Base-by-base conservation (phyloP, 1,284 basidiomycete species). In the Austropuccinia psidii region DNA sequence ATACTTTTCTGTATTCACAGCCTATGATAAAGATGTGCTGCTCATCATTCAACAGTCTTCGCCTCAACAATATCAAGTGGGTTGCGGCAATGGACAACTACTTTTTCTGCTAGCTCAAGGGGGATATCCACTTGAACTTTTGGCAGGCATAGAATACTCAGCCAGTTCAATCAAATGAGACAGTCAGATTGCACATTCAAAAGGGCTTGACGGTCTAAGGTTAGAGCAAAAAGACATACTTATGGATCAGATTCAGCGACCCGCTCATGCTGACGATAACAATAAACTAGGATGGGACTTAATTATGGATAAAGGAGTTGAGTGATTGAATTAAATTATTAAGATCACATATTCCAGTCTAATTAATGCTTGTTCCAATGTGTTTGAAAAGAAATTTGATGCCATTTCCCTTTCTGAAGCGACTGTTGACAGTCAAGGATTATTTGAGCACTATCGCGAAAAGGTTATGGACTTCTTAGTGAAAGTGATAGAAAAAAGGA, bases 401-500 rank as follows among this genome's bases (percentile, higher is more conserved):
- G 68, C 68, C 4, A 72, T 72, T 21, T 49, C 57, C 29, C 58
- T 72, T 9, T 72, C 68, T 3, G 68, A 72, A 1, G 45, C 49
- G 24, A 50, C 29, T 1, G 35, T 72, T 15, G 55, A 72, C 11
- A 47, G 58, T 17, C 15, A 41, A 50, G 37, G 41, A 37, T 31
- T 61, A 29, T 41, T 39, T 11, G 27, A 17, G 8, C 43, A 35
- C n/a, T 72, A 72, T 35, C 68, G 57, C 19, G 21, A 37, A 7
- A 55, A 45, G 27, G 62, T 72, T 7, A 24, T 17, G 8, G 33
- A 61, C 35, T 47, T 72, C 7, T 45, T 69, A n/a, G 35, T 45
- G 0, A 60, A 62, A 62, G 93, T 82, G 35, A 99, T 83, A 0
- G 90, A 89, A 78, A 97, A 91, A 41, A 98, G 85, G 0, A 93